phyloP scores from a whole-genome alignment of 2,329 filamentous ascomycete species.

The Achaetomium macrosporum region DNA sequence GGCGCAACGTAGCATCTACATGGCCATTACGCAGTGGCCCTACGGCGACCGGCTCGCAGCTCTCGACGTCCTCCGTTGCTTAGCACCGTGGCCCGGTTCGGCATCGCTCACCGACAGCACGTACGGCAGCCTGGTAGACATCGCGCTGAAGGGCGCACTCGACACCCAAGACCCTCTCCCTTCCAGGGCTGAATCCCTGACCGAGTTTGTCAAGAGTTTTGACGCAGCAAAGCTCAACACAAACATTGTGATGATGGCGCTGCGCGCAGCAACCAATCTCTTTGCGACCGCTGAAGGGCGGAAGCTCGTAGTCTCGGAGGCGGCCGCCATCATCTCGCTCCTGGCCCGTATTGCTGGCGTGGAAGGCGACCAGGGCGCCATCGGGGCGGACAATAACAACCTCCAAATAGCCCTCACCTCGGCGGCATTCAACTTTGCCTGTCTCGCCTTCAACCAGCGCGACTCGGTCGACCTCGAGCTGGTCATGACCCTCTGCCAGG shows the following conservation, averaged over 20 bases:
- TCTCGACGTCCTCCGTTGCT: constrained; percentile 80
- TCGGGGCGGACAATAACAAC: constrained; percentile 64
- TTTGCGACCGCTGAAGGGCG: constrained; percentile 72
- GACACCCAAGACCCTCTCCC: constrained; percentile 37
- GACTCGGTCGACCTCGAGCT: constrained; percentile 40
- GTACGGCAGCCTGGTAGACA: constrained; percentile 55
- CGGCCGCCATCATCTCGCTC: constrained; percentile 54
- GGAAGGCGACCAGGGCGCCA: constrained; percentile 40
- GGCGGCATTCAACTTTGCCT: constrained; percentile 76
- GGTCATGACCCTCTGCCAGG: constrained; percentile 40
- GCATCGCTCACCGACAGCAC: constrained; percentile 52
- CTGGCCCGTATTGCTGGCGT: constrained; percentile 57
- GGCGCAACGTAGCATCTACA: constrained; percentile 49
- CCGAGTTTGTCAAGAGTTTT: constrained; percentile 12
- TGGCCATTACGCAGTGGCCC: constrained; percentile 73
- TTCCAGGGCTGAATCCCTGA: not conserved
- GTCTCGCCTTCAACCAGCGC: constrained; percentile 55
- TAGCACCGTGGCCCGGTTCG: constrained; percentile 63
- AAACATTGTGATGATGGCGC: constrained; percentile 83
- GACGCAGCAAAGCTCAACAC: constrained; percentile 52
- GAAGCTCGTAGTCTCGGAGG: constrained; percentile 52
- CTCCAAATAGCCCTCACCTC: constrained; percentile 78
- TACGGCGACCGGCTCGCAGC: constrained; percentile 73
- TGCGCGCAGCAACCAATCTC: constrained; percentile 76
- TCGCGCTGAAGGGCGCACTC: constrained; percentile 37